These are phyloP conservation scores for Rhodotorula sp. DNA, from an alignment of 1,284 basidiomycete genomes.

Conservation along the genomic window DNA sequence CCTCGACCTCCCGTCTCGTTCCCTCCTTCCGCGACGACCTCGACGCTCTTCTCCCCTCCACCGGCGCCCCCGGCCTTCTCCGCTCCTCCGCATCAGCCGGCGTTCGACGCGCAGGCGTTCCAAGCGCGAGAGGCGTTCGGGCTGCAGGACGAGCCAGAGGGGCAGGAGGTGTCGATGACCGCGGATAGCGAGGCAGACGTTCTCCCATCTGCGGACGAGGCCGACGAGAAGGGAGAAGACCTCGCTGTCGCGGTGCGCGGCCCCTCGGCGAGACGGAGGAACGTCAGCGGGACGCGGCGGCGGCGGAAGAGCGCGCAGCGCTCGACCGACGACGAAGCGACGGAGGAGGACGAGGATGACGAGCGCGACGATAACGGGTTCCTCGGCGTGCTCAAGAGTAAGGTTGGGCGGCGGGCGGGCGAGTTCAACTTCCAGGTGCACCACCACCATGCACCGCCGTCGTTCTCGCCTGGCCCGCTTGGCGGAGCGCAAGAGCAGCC, in stretches of 20 bases:
- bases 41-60: constrained; percentile 20
- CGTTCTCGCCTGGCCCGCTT: not conserved
- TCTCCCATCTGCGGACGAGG: not conserved
- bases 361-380: not conserved
- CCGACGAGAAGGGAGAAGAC: not conserved
- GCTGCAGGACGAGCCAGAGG: constrained; percentile 11
- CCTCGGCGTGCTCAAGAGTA: constrained; percentile 13
- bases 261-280: not conserved
- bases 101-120: constrained; percentile 25
- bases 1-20: constrained; percentile 20
- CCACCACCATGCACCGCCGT: constrained; percentile 35
- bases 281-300: not conserved
- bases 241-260: not conserved
- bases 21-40: constrained; percentile 15
- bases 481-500: not conserved
- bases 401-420: not conserved
- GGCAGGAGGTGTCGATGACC: constrained; percentile 22
- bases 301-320: not conserved
- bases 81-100: constrained; percentile 1
- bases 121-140: constrained; percentile 25
- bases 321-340: constrained; percentile 24
- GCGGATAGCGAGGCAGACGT: constrained; percentile 9
- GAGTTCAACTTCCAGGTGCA: constrained; percentile 43
- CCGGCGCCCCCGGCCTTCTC: not conserved
- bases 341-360: not conserved